Conservation (phyloP, 106 monocot genomes). For the Iris macrosiphon region DNA sequence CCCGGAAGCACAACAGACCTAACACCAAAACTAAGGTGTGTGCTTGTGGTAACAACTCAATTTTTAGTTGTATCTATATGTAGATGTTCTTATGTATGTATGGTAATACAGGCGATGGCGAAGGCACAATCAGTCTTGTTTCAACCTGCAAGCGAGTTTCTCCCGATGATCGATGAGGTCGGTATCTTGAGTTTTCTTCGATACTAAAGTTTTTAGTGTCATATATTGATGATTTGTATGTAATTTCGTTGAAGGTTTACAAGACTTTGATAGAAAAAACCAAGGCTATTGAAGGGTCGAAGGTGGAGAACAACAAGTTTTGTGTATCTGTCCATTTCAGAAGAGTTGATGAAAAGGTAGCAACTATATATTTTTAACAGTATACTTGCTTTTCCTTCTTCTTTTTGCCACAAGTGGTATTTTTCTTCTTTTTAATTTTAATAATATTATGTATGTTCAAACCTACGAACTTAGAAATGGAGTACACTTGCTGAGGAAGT, state of each 20-base stretch:
- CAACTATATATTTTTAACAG: not conserved
- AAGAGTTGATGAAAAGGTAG: slow-evolving; percentile 62
- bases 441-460: no score
- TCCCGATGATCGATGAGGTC: slow-evolving; percentile 78
- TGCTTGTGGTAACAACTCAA: no score
- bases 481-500: slow-evolving; percentile 43
- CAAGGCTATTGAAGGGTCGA: slow-evolving; percentile 36
- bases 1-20: not conserved
- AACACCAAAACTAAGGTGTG: slow-evolving; percentile 23
- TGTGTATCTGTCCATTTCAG: slow-evolving; percentile 73
- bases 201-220: not conserved
- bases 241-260: slow-evolving; percentile 27
- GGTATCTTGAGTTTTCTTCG: not conserved
- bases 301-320: slow-evolving; percentile 82
- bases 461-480: slow-evolving; percentile 70
- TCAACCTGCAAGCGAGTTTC: slow-evolving; percentile 79
- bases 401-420: slow-evolving; percentile 1
- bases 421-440: not conserved
- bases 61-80: no score
- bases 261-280: slow-evolving; percentile 57
- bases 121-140: slow-evolving; percentile 33
- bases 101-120: no score
- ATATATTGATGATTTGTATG: slow-evolving; percentile 6
- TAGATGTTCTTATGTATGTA: not conserved
- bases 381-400: not conserved